A percentile compares a stretch with the other conserved stretches of the same genome.
phyloP scores from a whole-genome alignment of 441 rosid genomes.

The Flueggea neowawraea region DNA sequence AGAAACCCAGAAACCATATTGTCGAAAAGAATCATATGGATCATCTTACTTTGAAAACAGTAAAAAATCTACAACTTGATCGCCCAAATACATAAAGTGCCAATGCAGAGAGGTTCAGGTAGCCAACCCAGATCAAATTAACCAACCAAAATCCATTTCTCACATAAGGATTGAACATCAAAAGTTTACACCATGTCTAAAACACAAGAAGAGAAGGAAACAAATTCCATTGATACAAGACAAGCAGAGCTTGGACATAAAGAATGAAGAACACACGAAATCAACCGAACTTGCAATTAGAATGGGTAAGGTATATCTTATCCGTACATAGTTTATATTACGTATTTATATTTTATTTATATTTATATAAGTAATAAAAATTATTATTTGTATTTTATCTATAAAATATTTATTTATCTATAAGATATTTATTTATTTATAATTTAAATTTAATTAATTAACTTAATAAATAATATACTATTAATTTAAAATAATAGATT shows the following conservation, averaged over 20 bases:
- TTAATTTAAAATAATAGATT: no score
- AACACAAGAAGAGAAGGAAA: conserved; percentile 7
- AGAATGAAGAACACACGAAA: conserved; percentile 11
- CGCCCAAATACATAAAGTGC: conserved; percentile 11
- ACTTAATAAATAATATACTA: no score
- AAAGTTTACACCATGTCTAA: conserved; percentile 14
- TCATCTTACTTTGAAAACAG: conserved; percentile 1
- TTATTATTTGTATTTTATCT: no score
- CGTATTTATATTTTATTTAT: no score
- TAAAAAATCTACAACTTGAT: conserved; percentile 13
- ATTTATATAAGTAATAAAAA: no score
- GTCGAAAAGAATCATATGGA: conserved; percentile 7
- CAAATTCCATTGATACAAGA: conserved; percentile 13
- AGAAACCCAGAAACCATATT: conserved; percentile 14
- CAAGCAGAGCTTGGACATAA: conserved; percentile 13
- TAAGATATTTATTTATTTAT: no score
- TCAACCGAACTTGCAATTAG: conserved; percentile 27
- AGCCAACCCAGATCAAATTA: conserved; percentile 27
- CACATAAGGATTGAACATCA: conserved; percentile 13
- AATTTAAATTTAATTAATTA: no score
- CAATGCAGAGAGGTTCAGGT: conserved; percentile 4
- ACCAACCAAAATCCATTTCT: conserved; percentile 24
- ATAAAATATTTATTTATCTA: no score
- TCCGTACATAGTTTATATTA: no score
- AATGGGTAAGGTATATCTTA: no score